Evolutionary conservation across 768 basidiomycete genomes (phyloP), one percentile per base, ranked within the genome.

Genomic region (Serendipita vermifera): DNA sequence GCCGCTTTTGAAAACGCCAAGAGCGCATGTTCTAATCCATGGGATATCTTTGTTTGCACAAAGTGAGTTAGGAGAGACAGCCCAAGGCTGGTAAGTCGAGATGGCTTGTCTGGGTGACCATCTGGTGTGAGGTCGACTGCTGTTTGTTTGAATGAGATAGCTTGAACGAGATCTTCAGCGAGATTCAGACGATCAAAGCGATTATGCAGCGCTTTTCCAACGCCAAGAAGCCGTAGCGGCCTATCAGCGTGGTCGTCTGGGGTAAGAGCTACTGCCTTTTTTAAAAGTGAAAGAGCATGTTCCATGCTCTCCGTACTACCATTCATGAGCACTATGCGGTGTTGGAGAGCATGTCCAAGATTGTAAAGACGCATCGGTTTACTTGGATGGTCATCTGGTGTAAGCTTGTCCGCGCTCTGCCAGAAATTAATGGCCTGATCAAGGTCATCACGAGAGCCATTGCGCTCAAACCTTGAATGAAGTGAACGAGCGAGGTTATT

Each of bases 321-420:
- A 54, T n/a, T n/a, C n/a, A 48, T 9, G 31, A n/a, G 56, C 29
- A 53, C 53, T 32, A 55, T 53, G 14, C 56, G 56, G 24, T 17
- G 14, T 4, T 17, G 32, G 41, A 57, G 20, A 17, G 54, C 9
- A 54, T 26, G 6, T 35, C 66, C 66, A 31, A 61, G 60, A 38
- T 59, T 60, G 27, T 15, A 24, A 14, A 59, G 20, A 20, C 38
- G 54, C 3, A 7, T 26, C n/a, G 59, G 53, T 27, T 59, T 60
- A 29, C 38, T n/a, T 11, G 43, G 59, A 54, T 59, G 48, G 14
- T 29, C 48, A 55, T 59, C 59, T 27, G 58, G 59, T 13, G 59
- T 60, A 33, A 59, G 58, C 11, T 53, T 15, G 14, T 59, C 59
- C 22, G 59, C 59, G n/a, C 9, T 17, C 20, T 53, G 26, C 7